Percentiles rank a stretch among this genome's conserved stretches.
These are phyloP conservation scores for Taphrina populina DNA, from an alignment of 1,139 yeast species.

Conservation along the genomic window DNA sequence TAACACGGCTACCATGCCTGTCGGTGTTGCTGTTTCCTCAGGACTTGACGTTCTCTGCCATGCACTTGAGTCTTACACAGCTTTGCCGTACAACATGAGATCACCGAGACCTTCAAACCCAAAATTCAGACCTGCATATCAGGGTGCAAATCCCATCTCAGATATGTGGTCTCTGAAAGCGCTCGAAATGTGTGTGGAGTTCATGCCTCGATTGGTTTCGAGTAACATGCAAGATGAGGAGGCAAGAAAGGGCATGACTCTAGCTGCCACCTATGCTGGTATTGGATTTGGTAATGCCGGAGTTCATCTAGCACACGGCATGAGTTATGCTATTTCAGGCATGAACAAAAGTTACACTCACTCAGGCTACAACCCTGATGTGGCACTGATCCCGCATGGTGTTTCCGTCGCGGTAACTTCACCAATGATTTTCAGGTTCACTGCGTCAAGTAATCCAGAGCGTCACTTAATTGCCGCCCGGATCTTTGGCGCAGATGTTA, in stretches of 20 bases:
- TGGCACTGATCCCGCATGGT: constrained; percentile 49
- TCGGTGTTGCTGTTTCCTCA: constrained; percentile 49
- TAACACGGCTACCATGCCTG: constrained; percentile 49
- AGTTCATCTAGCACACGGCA: constrained; percentile 49
- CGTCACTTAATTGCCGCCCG: constrained; percentile 48
- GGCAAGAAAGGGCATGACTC: constrained; percentile 48
- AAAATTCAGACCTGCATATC: constrained; percentile 48
- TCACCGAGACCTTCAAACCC: constrained; percentile 48
- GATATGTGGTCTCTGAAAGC: constrained; percentile 49
- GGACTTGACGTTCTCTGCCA: constrained; percentile 53
- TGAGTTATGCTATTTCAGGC: constrained; percentile 48
- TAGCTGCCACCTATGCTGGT: constrained; percentile 50
- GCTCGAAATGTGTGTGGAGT: constrained; percentile 46
- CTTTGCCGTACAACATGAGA: constrained; percentile 48
- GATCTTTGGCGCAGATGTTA: constrained; percentile 47
- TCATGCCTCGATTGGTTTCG: constrained; percentile 47
- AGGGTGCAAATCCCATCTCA: constrained; percentile 50
- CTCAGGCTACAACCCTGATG: constrained; percentile 47
- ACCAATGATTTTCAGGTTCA: constrained; percentile 48
- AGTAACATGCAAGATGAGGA: constrained; percentile 46
- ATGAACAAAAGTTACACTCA: constrained; percentile 48
- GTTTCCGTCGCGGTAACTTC: constrained; percentile 50
- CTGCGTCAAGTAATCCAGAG: constrained; percentile 49
- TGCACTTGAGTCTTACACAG: constrained; percentile 51
- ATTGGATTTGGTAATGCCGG: constrained; percentile 51